Base-by-base conservation (phyloP, 2,329 filamentous ascomycete genomes). In the Xylaria sp. region DNA sequence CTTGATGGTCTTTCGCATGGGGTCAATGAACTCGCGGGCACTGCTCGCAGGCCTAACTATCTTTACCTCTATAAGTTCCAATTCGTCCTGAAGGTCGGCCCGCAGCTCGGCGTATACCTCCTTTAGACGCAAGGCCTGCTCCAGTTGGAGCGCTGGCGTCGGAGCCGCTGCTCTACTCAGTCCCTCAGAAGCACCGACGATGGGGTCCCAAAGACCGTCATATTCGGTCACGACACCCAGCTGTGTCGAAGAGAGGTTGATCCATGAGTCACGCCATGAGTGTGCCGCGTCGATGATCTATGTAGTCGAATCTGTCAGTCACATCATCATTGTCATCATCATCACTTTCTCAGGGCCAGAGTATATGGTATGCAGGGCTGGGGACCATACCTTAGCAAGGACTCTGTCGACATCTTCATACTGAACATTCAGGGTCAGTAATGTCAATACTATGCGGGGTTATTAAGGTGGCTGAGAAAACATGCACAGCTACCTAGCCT, bases 1-100 rank as follows among this genome's bases (percentile, higher is more conserved):
- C 82, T 95, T 96, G 76, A 97, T 93, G 0, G 90, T 91, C 82
- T 94, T 96, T 76, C 92, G 90, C 78, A 96, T 85, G 1, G 91
- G 90, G 72, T 90, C 88, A 68, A 95, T 85, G 63, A 83, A 88
- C 62, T 91, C 88, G 75, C 89, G 91, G 8, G 91, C 91, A 62
- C 91, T 87, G 66, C 87, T 88, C 3, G 91, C 91, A 0, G 93
- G 92, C 67, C 85, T 85, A 62, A 94, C 87, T 71, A 96, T 86
- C 72, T 89, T 88, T 10, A 84, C 81, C 72, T 95, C 92, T 72
- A 97, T 92, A 74, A 89, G 85, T 66, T 82, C 84, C 66, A 96
- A 84, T 77, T 96, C 93, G 68, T 90, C 88, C 64, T 89, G 79
- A 75, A 97, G 82, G 74, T 96, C 93, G 15, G 82, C 85, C 78